Conservation (phyloP, 306 rosid genomes). For the Astragalus glycyphyllos region DNA sequence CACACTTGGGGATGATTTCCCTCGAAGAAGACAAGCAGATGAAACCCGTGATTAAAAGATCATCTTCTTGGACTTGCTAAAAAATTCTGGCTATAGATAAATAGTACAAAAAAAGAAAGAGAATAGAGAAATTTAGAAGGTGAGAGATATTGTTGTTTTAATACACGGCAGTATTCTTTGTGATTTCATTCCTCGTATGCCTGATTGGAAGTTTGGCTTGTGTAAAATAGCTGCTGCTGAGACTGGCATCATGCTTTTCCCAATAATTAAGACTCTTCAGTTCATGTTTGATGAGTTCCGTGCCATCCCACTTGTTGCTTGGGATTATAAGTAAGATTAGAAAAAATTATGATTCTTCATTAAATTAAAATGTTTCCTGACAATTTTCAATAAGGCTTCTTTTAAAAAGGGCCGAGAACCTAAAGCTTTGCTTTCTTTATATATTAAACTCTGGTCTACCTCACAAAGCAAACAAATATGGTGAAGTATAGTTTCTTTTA, state of each 20-base stretch:
- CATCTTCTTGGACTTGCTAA: conserved; percentile 85
- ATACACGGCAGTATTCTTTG: conserved; percentile 57
- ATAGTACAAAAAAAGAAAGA: conserved; percentile 48
- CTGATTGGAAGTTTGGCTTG: conserved; percentile 66
- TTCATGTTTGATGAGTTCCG: conserved; percentile 40
- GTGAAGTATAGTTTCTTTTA: background rate
- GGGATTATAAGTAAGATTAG: conserved; percentile 41
- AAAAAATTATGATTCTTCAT: conserved; percentile 45
- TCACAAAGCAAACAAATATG: conserved; percentile 30
- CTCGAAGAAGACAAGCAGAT: conserved; percentile 92
- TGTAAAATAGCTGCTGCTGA: conserved; percentile 65
- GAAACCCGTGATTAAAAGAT: conserved; percentile 85
- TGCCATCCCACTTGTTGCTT: conserved; percentile 36
- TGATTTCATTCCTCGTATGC: conserved; percentile 53
- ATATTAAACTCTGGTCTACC: conserved; percentile 8
- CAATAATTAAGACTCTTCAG: conserved; percentile 49
- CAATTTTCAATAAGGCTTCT: conserved; percentile 39
- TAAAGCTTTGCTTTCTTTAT: background rate
- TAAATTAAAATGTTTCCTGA: conserved; percentile 31
- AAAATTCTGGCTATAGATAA: conserved; percentile 44
- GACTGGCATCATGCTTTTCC: conserved; percentile 54
- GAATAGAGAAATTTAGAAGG: conserved; percentile 51
- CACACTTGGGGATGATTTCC: conserved; percentile 90
- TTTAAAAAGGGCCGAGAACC: conserved; percentile 26
- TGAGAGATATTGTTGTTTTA: conserved; percentile 57